Base-by-base conservation (phyloP, 2,329 filamentous ascomycete genomes). In the Pseudocercospora cruenta region DNA sequence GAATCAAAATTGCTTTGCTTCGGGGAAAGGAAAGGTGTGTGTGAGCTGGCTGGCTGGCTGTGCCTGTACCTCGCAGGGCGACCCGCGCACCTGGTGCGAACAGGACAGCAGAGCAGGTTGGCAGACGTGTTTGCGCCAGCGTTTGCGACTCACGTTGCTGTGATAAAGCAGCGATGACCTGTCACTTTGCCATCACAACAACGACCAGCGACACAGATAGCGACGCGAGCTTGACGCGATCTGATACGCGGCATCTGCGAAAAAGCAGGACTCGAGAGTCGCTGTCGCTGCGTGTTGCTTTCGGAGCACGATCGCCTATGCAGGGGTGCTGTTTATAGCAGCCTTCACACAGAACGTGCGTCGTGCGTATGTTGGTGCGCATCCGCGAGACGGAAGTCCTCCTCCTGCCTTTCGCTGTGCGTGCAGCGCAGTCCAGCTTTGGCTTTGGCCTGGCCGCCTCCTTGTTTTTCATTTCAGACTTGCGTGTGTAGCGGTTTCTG, bases 141-240 rank as follows among this genome's bases (percentile, higher is more conserved):
- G 36, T 47, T 45, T 45, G 57, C 57, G 33, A 22, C 26, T 43
- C 57, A 22, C n/a, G 57, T 45, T 9, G 33, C 31, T 21, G 57
- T 19, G 12, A 45, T 22, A 22, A 43, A 28, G 55, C 55, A 36
- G 39, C 26, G 26, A n/a, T 33, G 26, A 57, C 24, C 54, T 39
- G 54, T 58, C n/a, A 58, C n/a, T 26, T 39, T 6, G 26, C 21
- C 5, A 58, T 58, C 54, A 39, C 54, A 36, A 36, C 54, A 57
- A 19, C 54, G 24, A 31, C 9, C 26, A 57, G 54, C 26, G 24
- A 12, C 26, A 36, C 10, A 21, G 54, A 31, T 21, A 22, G 26
- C 54, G 54, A 58, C 54, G 54, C 54, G 31, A 58, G 31, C 19
- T 6, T 36, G 54, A 58, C 54, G 54, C 54, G 54, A 58, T 51